These are phyloP conservation scores for Neohortaea acidophila DNA, from an alignment of 495 filamentous ascomycete genomes.

Conservation along the genomic window DNA sequence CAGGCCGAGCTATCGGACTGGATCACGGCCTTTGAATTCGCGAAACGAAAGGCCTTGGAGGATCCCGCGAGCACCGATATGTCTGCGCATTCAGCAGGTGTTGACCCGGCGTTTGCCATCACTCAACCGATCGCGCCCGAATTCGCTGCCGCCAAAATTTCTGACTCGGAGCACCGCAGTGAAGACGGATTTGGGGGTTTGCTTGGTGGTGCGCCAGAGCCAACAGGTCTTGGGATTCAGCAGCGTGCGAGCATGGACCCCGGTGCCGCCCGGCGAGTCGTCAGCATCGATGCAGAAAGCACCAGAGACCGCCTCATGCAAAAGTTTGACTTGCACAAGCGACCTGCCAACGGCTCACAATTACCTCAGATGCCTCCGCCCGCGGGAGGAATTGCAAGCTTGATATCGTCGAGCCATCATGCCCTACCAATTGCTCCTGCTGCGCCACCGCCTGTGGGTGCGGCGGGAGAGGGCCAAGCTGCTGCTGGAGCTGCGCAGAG, in stretches of 20 bases:
- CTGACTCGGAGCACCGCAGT: constrained; percentile 36
- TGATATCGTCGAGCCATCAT: constrained; percentile 73
- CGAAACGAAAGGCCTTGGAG: constrained; percentile 83
- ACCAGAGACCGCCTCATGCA: constrained; percentile 75
- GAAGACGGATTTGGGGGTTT: too few species aligned
- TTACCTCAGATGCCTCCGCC: constrained; percentile 20
- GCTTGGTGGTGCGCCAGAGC: too few species aligned
- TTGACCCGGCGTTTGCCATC: constrained; percentile 83
- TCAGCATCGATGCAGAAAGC: constrained; percentile 39
- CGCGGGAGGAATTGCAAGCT: constrained; percentile 64
- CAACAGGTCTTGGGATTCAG: constrained; percentile 47
- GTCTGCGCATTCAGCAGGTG: constrained; percentile 32
- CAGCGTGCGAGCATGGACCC: constrained; percentile 60
- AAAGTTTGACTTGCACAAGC: constrained; percentile 80
- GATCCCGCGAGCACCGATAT: constrained; percentile 49
- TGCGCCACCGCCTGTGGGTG: constrained; percentile 19
- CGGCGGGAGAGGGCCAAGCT: too few species aligned
- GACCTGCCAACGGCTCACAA: constrained; percentile 40
- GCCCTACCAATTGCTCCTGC: constrained; percentile 42
- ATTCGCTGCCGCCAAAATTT: constrained; percentile 63
- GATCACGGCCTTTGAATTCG: constrained; percentile 80
- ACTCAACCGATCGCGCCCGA: constrained; percentile 76
- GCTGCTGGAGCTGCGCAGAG: constrained; percentile 24
- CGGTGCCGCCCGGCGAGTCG: constrained; percentile 32
- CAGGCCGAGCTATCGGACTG: constrained; percentile 80